Percentiles rank a stretch among this genome's conserved stretches.
Evolutionary conservation across 805 yeast genomes (phyloP).

Genomic region (Teunomyces tritomae): DNA sequence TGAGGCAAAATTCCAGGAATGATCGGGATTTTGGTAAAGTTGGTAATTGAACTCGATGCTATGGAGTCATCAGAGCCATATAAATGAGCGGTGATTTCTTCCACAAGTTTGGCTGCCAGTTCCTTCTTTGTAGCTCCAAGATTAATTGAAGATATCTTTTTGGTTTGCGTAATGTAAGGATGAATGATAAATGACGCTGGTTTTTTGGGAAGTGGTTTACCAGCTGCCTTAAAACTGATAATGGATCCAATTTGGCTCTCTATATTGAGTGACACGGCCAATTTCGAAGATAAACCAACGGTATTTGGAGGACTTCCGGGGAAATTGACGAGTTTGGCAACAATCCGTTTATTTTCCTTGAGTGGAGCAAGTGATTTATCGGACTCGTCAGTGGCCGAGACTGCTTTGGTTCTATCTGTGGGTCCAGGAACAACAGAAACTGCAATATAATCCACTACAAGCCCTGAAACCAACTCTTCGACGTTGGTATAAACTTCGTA

Average conservation of each 20-base stretch:
- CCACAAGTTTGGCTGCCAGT: constrained; percentile 15
- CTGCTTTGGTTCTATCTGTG: constrained; percentile 16
- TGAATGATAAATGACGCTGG: constrained; percentile 48
- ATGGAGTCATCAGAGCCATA: constrained; percentile 15
- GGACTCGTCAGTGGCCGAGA: background rate
- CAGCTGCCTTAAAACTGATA: constrained; percentile 49
- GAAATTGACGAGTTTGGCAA: constrained; percentile 50
- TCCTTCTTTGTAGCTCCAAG: constrained; percentile 28
- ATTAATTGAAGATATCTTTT: constrained; percentile 25
- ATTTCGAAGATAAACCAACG: constrained; percentile 51
- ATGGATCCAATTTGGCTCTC: constrained; percentile 50
- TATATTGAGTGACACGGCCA: constrained; percentile 57
- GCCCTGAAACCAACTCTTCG: constrained; percentile 22
- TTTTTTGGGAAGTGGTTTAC: constrained; percentile 29
- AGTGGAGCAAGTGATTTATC: constrained; percentile 8
- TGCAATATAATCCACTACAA: constrained; percentile 40
- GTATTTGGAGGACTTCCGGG: constrained; percentile 31
- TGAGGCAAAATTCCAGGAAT: constrained; percentile 46
- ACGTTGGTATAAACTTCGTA: constrained; percentile 48
- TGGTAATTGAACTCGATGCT: constrained; percentile 44
- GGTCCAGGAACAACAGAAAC: constrained; percentile 57
- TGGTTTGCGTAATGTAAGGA: constrained; percentile 50
- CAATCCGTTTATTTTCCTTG: constrained; percentile 40
- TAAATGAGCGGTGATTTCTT: constrained; percentile 17
- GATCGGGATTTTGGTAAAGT: constrained; percentile 50